These are phyloP conservation scores for Ochetophila trinervis DNA, from an alignment of 306 rosid genomes.

Conservation along the genomic window DNA sequence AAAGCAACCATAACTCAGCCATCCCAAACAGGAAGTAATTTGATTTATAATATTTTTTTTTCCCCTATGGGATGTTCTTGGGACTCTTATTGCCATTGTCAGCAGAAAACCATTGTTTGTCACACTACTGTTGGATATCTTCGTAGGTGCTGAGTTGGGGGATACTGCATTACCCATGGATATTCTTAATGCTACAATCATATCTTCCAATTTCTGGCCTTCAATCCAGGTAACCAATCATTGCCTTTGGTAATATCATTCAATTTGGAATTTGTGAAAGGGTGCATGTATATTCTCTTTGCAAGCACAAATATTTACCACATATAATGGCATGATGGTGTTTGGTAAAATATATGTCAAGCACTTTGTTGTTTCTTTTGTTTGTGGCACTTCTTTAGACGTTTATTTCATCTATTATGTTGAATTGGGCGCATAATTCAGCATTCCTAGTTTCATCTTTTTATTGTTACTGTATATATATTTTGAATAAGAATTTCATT, in stretches of 20 bases:
- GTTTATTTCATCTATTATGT: background rate
- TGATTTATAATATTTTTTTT: slow-evolving; percentile 5
- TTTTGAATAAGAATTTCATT: no score
- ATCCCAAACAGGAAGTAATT: slow-evolving; percentile 48
- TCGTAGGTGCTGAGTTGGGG: slow-evolving; percentile 43
- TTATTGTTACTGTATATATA: background rate
- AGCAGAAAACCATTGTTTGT: background rate
- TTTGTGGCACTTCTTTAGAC: background rate
- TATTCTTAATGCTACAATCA: slow-evolving; percentile 58
- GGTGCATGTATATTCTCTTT: no score
- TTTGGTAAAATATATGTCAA: background rate
- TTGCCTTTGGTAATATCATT: slow-evolving; percentile 5
- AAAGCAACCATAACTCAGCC: slow-evolving; percentile 75
- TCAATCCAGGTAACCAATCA: slow-evolving; percentile 68
- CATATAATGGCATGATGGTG: slow-evolving; percentile 6
- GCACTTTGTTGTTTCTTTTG: background rate
- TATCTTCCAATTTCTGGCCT: slow-evolving; percentile 98
- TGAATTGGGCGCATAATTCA: background rate
- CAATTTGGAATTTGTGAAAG: slow-evolving; percentile 2
- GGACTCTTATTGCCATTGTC: slow-evolving; percentile 2
- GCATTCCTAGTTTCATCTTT: background rate
- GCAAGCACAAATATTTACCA: background rate
- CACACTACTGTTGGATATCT: slow-evolving; percentile 12
- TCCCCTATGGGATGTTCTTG: background rate
- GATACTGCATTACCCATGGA: slow-evolving; percentile 63